These are phyloP conservation scores for Penicillium occitanis DNA, from an alignment of 2,329 filamentous ascomycete species.

Conservation along the genomic window DNA sequence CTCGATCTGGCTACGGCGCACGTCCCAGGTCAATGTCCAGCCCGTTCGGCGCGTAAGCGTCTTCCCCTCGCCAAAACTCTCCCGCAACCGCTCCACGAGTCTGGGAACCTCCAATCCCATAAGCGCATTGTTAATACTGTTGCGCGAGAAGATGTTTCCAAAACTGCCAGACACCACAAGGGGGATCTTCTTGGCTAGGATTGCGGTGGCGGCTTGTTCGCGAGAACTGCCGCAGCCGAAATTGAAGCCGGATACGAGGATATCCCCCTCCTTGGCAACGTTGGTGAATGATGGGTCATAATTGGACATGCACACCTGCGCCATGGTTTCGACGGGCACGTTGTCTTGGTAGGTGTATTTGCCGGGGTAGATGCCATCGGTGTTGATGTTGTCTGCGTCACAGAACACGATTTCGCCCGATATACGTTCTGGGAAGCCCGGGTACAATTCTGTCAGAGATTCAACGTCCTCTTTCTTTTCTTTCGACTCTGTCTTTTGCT, in stretches of 20 bases:
- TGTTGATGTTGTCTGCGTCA: conserved; percentile 85
- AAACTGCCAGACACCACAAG: conserved; percentile 80
- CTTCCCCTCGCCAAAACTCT: conserved; percentile 48
- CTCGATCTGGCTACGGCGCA: conserved; percentile 67
- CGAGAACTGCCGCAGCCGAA: conserved; percentile 80
- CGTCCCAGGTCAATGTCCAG: conserved; percentile 82
- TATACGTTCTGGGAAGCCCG: conserved; percentile 82
- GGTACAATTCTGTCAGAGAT: conserved; percentile 66
- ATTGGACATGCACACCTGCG: conserved; percentile 88
- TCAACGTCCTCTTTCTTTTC: conserved; percentile 24
- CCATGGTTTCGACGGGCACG: conserved; percentile 75
- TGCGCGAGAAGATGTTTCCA: conserved; percentile 74
- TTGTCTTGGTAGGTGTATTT: conserved; percentile 92
- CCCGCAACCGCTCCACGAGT: conserved; percentile 38
- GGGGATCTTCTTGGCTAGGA: conserved; percentile 76
- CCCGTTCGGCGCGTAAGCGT: conserved; percentile 70
- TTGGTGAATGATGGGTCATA: conserved; percentile 63
- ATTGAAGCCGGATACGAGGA: conserved; percentile 77
- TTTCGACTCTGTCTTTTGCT: background rate
- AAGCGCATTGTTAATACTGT: conserved; percentile 43
- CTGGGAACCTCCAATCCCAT: conserved; percentile 43
- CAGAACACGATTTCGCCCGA: conserved; percentile 85
- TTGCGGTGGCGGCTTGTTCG: conserved; percentile 76
- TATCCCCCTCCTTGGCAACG: conserved; percentile 62
- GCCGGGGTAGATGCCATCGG: conserved; percentile 87